A percentile compares a stretch with the other conserved stretches of the same genome.
These are phyloP conservation scores for Clavulina sp. DNA, from an alignment of 768 basidiomycete species.

Conservation along the genomic window DNA sequence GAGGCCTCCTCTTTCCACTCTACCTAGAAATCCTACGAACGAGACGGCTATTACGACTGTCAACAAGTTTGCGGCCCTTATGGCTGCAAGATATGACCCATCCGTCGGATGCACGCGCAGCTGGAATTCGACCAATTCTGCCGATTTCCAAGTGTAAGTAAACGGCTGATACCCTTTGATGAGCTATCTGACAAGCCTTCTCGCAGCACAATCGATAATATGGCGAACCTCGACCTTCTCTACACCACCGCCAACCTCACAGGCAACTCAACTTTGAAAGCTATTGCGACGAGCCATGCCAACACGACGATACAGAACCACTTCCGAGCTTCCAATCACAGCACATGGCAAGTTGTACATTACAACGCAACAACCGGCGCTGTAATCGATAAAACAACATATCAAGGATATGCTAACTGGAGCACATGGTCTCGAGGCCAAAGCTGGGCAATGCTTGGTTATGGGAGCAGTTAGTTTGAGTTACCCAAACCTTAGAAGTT, in stretches of 20 bases:
- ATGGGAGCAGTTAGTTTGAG: conserved; percentile 39
- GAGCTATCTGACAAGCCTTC: too few species aligned
- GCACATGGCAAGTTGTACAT: conserved; percentile 14
- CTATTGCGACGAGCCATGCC: conserved; percentile 15
- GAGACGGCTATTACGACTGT: conserved; percentile 5
- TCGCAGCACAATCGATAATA: conserved; percentile 14
- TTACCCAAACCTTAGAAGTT: not conserved
- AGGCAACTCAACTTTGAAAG: conserved; percentile 9
- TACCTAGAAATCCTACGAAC: conserved; percentile 9
- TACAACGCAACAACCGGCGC: conserved; percentile 27
- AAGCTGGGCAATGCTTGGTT: conserved; percentile 55
- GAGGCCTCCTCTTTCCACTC: too few species aligned
- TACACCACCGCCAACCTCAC: conserved; percentile 1
- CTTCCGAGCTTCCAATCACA: conserved; percentile 10
- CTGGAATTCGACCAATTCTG: conserved; percentile 10
- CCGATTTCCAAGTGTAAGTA: conserved; percentile 7
- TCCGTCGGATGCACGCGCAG: conserved; percentile 11
- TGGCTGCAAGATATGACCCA: conserved; percentile 9
- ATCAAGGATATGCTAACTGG: conserved; percentile 41
- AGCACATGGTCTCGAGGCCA: conserved; percentile 66
- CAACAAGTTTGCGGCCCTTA: conserved; percentile 9
- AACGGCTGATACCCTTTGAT: too few species aligned
- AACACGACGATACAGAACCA: conserved; percentile 15
- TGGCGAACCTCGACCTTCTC: conserved; percentile 13
- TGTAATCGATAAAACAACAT: conserved; percentile 38